Evolutionary conservation across 805 yeast species (phyloP), one percentile per base, ranked within the genome.

Genomic region (Yarrowia hollandica): DNA sequence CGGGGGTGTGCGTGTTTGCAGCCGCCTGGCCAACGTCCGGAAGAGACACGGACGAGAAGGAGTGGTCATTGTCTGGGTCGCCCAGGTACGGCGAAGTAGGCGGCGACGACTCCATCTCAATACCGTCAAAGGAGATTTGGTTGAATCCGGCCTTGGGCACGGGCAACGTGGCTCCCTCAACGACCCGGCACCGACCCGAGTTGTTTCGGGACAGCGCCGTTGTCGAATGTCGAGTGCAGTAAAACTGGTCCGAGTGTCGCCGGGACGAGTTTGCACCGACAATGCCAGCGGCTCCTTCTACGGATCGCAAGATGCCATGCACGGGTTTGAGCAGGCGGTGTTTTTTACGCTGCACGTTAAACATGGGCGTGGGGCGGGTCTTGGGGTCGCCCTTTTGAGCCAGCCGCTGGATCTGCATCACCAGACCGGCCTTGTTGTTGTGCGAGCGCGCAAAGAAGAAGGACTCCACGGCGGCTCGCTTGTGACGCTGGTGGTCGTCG

Each of bases 291-390:
- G 58, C 58, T 12, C 42, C 58, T 9, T 52, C 58, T 8, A 52
- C 44, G 7, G 58, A 35, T 14, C 44, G 31, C 23, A 52, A 23
- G n/a, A 52, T 52, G 14, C 58, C 58, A 11, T 52, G 58, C 19
- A 52, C 44, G 21, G 58, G 58, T 19, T 52, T 52, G 19, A 52
- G 25, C 25, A 52, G 44, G 2, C 44, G 21, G 58, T 52, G 58
- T 12, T 37, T 25, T 26, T 52, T 52, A 11, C 58, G 42, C 33
- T 52, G 58, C 9, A 52, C 42, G 38, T 52, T 52, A 44, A 52
- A 52, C 35, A 52, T 21, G 10, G 58, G 58, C 16, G 31, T 22
- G 26, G 58, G 58, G 18, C 44, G 42, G 22, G 44, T 23, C 10
- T 52, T 26, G 15, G 44, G 26, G 21, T 52, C 35, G 33, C 26